phyloP scores from a whole-genome alignment of 1,284 basidiomycete genomes.

The Grifola frondosa region DNA sequence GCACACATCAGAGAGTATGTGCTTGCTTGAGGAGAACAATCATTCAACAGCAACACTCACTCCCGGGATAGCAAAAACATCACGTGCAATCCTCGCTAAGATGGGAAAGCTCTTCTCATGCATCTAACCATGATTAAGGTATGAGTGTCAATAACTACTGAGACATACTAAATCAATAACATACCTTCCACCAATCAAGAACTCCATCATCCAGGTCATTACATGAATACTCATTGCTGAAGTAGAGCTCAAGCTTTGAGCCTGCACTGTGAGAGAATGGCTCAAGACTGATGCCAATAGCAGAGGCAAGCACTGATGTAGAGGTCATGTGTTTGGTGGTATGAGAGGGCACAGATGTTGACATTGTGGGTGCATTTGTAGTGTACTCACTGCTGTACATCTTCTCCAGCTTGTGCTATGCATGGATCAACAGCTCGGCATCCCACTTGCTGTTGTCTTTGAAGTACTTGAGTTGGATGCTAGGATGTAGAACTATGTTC shows the following conservation, averaged over 20 bases:
- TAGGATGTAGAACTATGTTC: slow-evolving; percentile 20
- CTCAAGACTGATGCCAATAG: too few species aligned
- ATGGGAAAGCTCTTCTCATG: too few species aligned
- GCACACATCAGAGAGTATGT: too few species aligned
- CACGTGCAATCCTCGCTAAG: slow-evolving; percentile 17
- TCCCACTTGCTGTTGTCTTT: slow-evolving; percentile 10
- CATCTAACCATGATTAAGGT: too few species aligned
- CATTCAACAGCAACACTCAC: slow-evolving; percentile 27
- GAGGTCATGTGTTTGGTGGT: slow-evolving; percentile 6
- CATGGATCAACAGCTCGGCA: too few species aligned
- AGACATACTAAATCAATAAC: slow-evolving; percentile 4
- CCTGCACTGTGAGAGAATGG: too few species aligned
- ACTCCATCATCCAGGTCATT: slow-evolving; percentile 8
- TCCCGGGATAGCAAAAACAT: slow-evolving; percentile 25
- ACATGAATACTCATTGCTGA: slow-evolving; percentile 3
- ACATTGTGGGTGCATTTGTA: too few species aligned
- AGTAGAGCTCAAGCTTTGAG: slow-evolving; percentile 13
- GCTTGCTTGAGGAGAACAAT: slow-evolving; percentile 25
- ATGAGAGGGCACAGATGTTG: too few species aligned
- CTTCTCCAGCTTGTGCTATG: too few species aligned
- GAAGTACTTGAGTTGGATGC: slow-evolving; percentile 15
- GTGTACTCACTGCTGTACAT: too few species aligned
- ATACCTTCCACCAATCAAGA: slow-evolving; percentile 22
- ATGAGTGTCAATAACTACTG: background rate
- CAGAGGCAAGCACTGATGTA: too few species aligned